Base-by-base conservation (phyloP, 75 land plant genomes). In the Selaginella moellendorffii region DNA sequence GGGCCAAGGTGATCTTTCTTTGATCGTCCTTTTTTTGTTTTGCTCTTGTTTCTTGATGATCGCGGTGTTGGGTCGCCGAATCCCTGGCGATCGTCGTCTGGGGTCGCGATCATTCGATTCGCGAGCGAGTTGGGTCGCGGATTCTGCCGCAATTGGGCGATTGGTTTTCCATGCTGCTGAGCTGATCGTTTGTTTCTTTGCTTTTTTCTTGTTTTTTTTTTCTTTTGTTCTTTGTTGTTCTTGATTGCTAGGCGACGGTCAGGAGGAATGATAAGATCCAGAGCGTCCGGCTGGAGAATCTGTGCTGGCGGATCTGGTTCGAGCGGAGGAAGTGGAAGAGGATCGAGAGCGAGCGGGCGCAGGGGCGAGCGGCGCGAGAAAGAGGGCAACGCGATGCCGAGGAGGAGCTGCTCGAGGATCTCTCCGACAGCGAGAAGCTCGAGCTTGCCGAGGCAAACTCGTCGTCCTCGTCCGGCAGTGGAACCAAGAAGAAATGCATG, bases 341-440 rank as follows among this genome's bases (percentile, higher is more conserved):
- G 5, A 5, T 36, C 5, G 46, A 36, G 46, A 36, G 46, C 14
- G 46, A 36, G 14, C 5, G 46, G 46, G 14, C 5, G 46, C 46
- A 36, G 14, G 46, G 46, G 46, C 5, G 46, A 36, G 14, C 14
- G 10, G 10, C 83, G 63, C 69, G 77, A 0, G 86, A 89, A 58
- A 78, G 65, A 75, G 96, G 96, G 2, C 72, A 81, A 31, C 78
- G 72, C 31, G 90, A 83, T 67, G 90, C 84, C 24, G 74, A 78
- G 0, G 91, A 83, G 28, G 96, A 89, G 51, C 61, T 89, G 25
- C 79, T 84, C 0, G 90, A 83, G 69, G 80, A 78, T 52, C 70
- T 85, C 27, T 89, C 96, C 0, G 91, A 86, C 61, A 84, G 81
- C 0, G 86, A 84, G 65, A 89, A 66, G 65, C 70, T 74, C 28